Base-by-base conservation (phyloP, 805 yeast genomes). In the Maudiozyma saulgeensis region DNA sequence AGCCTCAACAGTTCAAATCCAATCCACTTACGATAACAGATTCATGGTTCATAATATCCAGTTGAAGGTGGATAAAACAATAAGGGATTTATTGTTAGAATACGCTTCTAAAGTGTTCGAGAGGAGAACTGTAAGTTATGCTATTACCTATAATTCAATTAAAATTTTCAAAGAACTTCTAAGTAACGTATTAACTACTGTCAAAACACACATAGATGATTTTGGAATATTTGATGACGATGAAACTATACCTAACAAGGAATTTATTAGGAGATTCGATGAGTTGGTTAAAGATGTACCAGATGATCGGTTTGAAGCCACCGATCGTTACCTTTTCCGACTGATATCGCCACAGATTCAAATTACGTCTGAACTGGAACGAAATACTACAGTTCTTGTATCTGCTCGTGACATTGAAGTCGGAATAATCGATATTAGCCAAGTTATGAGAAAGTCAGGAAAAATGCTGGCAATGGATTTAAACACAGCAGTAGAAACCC, bases 291-390 rank as follows among this genome's bases (percentile, higher is more conserved):
- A 76, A 49, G 62, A 66, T 11, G 69, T 76, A 2, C 57, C 66
- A 8, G 63, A 66, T 39, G 66, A 67, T 0, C 67, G 66, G 3
- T 68, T 68, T 19, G 71, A 74, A 38, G 76, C 77, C 46, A 63
- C 68, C 7, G 77, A 78, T 53, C 76, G 78, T 47, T 79, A 73
- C 57, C 67, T 80, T 50, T 62, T 82, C 43, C 75, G 76, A 53
- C 66, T 82, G 41, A 71, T 77, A 6, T 76, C 80, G 43, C 86
- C 87, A 0, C 88, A 82, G 57, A 70, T 81, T 13, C 87, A 81
- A 55, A 57, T 79, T 23, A 68, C 71, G 11, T 72, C 79, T 19
- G 74, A 73, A 13, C 64, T 66, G 18, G 77, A 74, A 44, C 71
- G 70, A 0, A 66, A 74, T 13, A 68, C 78, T 1, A 77, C 81